Percentiles rank a stretch among this genome's conserved stretches.
These are phyloP conservation scores for Penicillium fimorum DNA, from an alignment of 495 filamentous ascomycete genomes.

Conservation along the genomic window DNA sequence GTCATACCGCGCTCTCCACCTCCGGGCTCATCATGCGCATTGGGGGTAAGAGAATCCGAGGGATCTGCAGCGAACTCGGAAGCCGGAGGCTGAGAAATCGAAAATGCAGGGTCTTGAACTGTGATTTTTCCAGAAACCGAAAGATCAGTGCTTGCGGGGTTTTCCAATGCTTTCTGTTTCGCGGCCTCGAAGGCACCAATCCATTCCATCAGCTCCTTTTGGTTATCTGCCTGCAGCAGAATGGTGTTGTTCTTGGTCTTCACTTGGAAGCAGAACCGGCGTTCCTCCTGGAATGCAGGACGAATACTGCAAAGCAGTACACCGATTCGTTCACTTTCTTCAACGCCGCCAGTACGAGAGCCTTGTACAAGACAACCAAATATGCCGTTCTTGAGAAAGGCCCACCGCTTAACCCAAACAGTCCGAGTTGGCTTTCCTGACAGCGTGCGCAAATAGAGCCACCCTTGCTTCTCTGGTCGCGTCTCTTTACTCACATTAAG, in stretches of 20 bases:
- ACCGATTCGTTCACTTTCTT: constrained; percentile 94
- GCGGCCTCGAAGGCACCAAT: constrained; percentile 87
- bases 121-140: constrained; percentile 55
- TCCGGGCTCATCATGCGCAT: constrained; percentile 53
- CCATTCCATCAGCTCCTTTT: constrained; percentile 87
- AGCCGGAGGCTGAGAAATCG: constrained; percentile 83
- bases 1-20: constrained; percentile 59
- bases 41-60: constrained; percentile 63
- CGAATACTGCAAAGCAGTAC: constrained; percentile 91
- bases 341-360: constrained; percentile 76
- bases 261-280: constrained; percentile 96
- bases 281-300: constrained; percentile 86
- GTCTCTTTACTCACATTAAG: constrained; percentile 40
- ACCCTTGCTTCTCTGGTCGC: constrained; percentile 82
- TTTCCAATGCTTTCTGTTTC: constrained; percentile 87
- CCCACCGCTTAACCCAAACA: constrained; percentile 88
- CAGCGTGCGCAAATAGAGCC: constrained; percentile 80
- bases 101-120: constrained; percentile 78
- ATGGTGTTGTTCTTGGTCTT: constrained; percentile 95
- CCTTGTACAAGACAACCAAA: constrained; percentile 96
- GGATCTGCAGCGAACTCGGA: constrained; percentile 83
- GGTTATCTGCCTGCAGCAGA: constrained; percentile 88
- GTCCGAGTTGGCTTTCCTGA: constrained; percentile 86
- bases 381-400: constrained; percentile 89
- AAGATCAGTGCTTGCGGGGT: constrained; percentile 61